Evolutionary conservation across 495 filamentous ascomycete genomes (phyloP), one percentile per base, ranked within the genome.

Genomic region (Aspergillus nanangensis): DNA sequence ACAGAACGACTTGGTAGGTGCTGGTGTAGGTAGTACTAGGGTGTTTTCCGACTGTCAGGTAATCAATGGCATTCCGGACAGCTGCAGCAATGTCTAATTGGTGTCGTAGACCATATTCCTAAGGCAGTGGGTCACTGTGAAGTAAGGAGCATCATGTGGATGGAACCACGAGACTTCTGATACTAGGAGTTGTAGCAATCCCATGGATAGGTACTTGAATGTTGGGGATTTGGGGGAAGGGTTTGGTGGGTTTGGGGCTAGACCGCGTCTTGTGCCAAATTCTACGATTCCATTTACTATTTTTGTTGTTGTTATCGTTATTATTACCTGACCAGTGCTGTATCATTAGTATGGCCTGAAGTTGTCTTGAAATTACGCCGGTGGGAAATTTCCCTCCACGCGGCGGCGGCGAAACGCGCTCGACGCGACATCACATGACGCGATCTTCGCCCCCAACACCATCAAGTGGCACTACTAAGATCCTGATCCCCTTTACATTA

Each of bases 361-460:
- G n/a, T n/a, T n/a, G n/a, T n/a, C n/a, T n/a, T n/a, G 11, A 29
- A 29, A 7, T 29, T 29, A 29, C 25, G 11, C 25, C 25, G 25
- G n/a, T 11, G 25, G 25, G 25, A 5, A 11, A 29, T 29, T 29
- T 5, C 7, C 25, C 7, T 11, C 11, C 25, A 5, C 25, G 25
- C 11, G 25, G 5, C 11, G 25, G 25, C 25, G 25, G 25, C 25
- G 35, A 7, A 15, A 42, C 39, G 24, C 39, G 39, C 23, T 42
- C 11, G 24, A 42, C 39, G 39, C 39, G 39, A 14, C 5, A 11
- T 42, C 39, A 42, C 39, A 24, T 42, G 39, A 13, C 11, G 15
- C 5, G 5, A 14, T 21, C 11, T 17, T 5, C 15, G 11, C 17
- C n/a, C 22, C 8, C 8, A 25, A 23, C 9, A 13, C 9, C 8